A percentile compares a stretch with the other conserved stretches of the same genome.
phyloP scores from a whole-genome alignment of 208 protist species.

The Wallacemonas sp. region DNA sequence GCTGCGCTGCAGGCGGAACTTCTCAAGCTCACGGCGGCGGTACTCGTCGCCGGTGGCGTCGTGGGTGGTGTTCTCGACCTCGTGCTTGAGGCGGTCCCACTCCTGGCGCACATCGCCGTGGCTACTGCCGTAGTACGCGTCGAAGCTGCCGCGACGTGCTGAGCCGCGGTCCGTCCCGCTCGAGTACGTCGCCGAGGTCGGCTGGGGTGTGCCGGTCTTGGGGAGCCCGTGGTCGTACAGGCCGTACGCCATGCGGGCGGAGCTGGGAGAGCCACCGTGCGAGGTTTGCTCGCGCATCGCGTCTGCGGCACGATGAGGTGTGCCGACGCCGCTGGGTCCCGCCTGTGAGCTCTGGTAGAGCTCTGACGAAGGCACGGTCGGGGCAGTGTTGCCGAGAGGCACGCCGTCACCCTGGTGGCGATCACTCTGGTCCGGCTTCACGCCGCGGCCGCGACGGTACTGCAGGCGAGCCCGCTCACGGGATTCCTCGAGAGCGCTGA shows the following conservation, averaged over 20 bases:
- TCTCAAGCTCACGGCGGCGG: slow-evolving; percentile 60
- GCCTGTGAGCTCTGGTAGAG: not conserved
- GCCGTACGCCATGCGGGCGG: slow-evolving; percentile 3
- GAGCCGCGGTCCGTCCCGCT: not conserved
- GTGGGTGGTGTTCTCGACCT: slow-evolving; percentile 55
- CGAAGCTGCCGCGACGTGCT: not conserved
- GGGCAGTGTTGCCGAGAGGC: not conserved
- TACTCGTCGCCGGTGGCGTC: slow-evolving; percentile 74
- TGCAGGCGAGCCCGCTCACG: slow-evolving; percentile 8
- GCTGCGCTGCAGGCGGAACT: slow-evolving; percentile 43
- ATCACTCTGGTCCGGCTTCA: slow-evolving; percentile 6
- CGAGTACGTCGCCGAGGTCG: slow-evolving; percentile 1
- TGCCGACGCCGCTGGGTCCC: too few species aligned
- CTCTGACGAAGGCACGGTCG: not conserved
- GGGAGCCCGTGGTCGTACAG: slow-evolving; percentile 6
- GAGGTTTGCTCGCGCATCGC: too few species aligned
- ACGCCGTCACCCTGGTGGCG: not conserved
- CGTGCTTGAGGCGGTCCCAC: slow-evolving; percentile 57
- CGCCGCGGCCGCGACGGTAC: not conserved
- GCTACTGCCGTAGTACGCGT: slow-evolving; percentile 7
- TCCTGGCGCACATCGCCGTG: slow-evolving; percentile 37
- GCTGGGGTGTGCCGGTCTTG: too few species aligned
- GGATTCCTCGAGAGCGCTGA: slow-evolving; percentile 54
- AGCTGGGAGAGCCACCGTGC: too few species aligned
- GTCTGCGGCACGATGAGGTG: too few species aligned